Conservation (phyloP, 2,329 filamentous ascomycete genomes). For the Eutypa lata region DNA sequence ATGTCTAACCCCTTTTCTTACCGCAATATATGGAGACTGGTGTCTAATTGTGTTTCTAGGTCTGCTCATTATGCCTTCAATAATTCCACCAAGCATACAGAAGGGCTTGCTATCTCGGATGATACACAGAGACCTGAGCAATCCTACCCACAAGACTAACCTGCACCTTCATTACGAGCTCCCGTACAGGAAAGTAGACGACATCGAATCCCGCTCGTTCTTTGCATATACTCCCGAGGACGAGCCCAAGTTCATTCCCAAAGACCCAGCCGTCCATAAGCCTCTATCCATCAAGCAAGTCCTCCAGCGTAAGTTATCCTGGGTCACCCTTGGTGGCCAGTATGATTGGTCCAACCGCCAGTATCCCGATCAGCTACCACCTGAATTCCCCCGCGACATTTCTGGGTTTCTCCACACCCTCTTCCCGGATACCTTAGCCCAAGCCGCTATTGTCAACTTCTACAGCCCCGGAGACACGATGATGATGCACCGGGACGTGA, state of each 20-base stretch:
- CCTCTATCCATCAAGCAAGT: conserved; percentile 67
- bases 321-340: conserved; percentile 92
- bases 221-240: conserved; percentile 49
- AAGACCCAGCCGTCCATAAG: conserved; percentile 71
- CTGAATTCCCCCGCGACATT: conserved; percentile 72
- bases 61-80: conserved; percentile 70
- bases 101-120: conserved; percentile 66
- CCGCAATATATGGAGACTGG: not conserved
- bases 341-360: conserved; percentile 91
- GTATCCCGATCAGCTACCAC: conserved; percentile 69
- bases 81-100: conserved; percentile 71
- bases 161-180: conserved; percentile 80
- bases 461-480: conserved; percentile 89
- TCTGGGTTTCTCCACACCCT: conserved; percentile 62
- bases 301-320: conserved; percentile 78
- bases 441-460: conserved; percentile 92
- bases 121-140: conserved; percentile 72
- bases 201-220: conserved; percentile 42
- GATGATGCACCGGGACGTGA: conserved; percentile 90
- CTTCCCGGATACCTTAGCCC: conserved; percentile 74
- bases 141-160: conserved; percentile 78
- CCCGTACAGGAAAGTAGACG: conserved; percentile 46
- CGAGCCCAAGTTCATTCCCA: conserved; percentile 60
- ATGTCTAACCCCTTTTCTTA: conserved; percentile 20
- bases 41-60: conserved; percentile 46